Evolutionary conservation across 1,284 basidiomycete genomes (phyloP).

Genomic region (Lignosus rhinocerotis): DNA sequence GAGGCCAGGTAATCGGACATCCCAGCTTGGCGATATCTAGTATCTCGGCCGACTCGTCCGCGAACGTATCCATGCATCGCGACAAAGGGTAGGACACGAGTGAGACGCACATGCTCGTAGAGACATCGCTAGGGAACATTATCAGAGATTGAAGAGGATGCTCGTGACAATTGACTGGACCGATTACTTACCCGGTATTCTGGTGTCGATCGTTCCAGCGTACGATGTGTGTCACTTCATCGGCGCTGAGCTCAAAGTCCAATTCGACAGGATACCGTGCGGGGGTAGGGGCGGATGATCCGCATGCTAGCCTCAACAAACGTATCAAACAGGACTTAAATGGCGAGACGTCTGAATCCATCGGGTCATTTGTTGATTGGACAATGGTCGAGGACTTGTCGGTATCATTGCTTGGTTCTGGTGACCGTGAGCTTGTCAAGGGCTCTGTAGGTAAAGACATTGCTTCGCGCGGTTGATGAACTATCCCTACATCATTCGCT

Average conservation of each 20-base stretch:
- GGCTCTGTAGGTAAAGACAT: neutral
- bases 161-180: neutral
- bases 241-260: constrained; percentile 13
- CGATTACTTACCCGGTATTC: constrained; percentile 1
- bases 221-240: constrained; percentile 11
- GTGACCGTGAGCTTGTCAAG: neutral
- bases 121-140: constrained; percentile 8
- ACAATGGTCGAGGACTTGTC: neutral
- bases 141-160: neutral
- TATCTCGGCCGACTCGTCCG: neutral
- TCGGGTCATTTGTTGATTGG: neutral
- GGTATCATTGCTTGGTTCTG: neutral
- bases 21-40: constrained; percentile 12
- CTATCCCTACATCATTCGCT: neutral
- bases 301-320: constrained; percentile 10
- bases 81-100: constrained; percentile 7
- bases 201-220: constrained; percentile 12
- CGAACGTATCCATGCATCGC: neutral
- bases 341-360: neutral
- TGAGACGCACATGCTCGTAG: constrained; percentile 15
- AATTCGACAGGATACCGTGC: constrained; percentile 6
- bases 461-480: neutral
- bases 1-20: constrained; percentile 11
- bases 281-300: constrained; percentile 10
- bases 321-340: constrained; percentile 5